Evolutionary conservation across 2,329 filamentous ascomycete species (phyloP), one percentile per base, ranked within the genome.

Genomic region (Achaetomium macrosporum): DNA sequence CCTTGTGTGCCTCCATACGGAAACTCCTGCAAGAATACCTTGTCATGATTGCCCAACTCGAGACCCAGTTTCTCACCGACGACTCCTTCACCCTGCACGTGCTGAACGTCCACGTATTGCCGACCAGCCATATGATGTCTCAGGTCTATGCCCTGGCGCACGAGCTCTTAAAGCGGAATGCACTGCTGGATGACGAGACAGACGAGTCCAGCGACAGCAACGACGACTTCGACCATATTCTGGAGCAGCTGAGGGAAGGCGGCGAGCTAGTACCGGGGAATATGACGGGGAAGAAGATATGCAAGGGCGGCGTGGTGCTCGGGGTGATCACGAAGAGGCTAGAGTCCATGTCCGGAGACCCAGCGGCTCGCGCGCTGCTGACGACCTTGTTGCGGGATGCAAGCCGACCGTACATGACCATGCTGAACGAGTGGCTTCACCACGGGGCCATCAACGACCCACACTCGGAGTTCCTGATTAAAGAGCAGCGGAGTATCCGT

Each of bases 371-470:
- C 57, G 81, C 84, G 20, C 72, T 99, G 17, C 77, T 99, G 11
- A 93, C 89, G 11, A 86, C 85, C 3, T 72, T 99, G 29, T 71
- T 99, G 40, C 81, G 89, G 51, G 92, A 97, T 68, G 87, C 92
- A 1, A 96, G 91, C 64, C 82, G 87, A 51, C 93, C 93, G 0
- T 99, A 99, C 67, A 96, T 97, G 91, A 80, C 81, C 40, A 99
- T 99, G 93, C 74, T 99, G 56, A 99, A 99, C 64, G 92, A 97
- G 68, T 99, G 93, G 93, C 75, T 99, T 15, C 93, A 99, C 65
- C 92, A 95, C 65, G 93, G 93, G 37, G 90, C 87, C 45, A 97
- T 99, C 68, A 89, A 87, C 64, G 93, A 99, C 67, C 90, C 91
- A 0, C 92, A 97, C 67, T 82, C 85, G 1, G 93, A 99, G 68